Evolutionary conservation across 371 early-diverging fungal genomes (phyloP), one percentile per base, ranked within the genome.

Genomic region (Mortierella polycephala): DNA sequence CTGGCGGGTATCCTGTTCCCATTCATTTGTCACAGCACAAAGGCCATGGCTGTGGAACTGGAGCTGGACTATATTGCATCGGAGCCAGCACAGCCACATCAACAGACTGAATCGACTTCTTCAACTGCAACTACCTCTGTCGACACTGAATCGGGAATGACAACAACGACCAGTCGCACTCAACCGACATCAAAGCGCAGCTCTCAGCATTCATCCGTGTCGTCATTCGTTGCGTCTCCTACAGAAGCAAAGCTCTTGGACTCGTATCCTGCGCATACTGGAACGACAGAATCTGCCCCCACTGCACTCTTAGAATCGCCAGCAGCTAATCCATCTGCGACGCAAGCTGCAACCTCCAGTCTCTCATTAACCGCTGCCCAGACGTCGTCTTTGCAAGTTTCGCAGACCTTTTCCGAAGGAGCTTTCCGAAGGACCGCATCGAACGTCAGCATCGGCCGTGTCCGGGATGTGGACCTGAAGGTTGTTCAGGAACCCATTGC

Each of bases 1-100:
- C 65, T 91, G 30, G 80, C 89, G 13, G 79, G 74, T 10, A 83
- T 87, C 9, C 53, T 91, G 7, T 91, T 89, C 61, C 85, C 86
- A 9, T 81, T 88, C 8, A 81, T 90, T 2, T 89, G 87, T 57
- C 68, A 69, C 45, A 79, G 72, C 56, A 70, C 82, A 13, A 81
- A 85, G 62, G 74, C 77, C 9, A 75, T 87, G 68, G 68, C 83
- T 7, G 81, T 82, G 1, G 88, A 87, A 20, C 62, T 67, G 8
- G 90, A 89, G 47, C 64, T 87, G 14, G 66, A 81, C 37, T 74
- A 83, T 16, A 84, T 84, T 55, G 87, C 83, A n/a, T 72, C 82
- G 1, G 80, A 83, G 13, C 66, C 84, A 7, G 57, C 39, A 11
- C 39, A 56, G 18, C 52, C 50, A 18, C 67, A 30, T 30, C 30